A percentile compares a stretch with the other conserved stretches of the same genome.
Conservation (phyloP, 2,329 filamentous ascomycete species). For the Penicillium hordei region DNA sequence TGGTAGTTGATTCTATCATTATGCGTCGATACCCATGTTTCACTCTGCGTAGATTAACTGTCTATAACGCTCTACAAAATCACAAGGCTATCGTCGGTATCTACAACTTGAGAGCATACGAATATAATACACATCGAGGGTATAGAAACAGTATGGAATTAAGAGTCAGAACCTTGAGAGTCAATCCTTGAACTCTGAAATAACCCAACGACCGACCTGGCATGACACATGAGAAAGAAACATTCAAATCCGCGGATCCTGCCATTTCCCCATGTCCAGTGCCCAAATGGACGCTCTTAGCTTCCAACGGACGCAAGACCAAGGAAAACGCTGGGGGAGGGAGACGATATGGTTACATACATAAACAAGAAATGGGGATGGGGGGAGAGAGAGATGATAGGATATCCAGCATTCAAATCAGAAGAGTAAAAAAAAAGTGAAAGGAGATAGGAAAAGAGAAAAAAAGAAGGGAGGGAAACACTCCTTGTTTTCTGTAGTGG, state of each 20-base stretch:
- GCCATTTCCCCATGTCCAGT: slow-evolving; percentile 29
- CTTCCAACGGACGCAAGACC: slow-evolving; percentile 29
- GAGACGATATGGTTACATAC: slow-evolving; percentile 36
- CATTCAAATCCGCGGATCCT: slow-evolving; percentile 34
- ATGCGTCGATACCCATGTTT: slow-evolving; percentile 4
- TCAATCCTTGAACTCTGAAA: slow-evolving; percentile 31
- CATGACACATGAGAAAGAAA: slow-evolving; percentile 40
- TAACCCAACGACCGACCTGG: slow-evolving; percentile 36
- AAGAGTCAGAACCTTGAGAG: slow-evolving; percentile 26
- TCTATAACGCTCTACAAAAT: neutral
- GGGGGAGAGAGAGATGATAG: slow-evolving; percentile 34
- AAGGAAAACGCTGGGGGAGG: slow-evolving; percentile 29
- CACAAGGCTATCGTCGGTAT: neutral
- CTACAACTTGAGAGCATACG: neutral
- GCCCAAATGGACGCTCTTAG: slow-evolving; percentile 26
- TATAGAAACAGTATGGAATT: slow-evolving; percentile 4
- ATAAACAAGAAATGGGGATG: slow-evolving; percentile 26
- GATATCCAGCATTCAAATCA: slow-evolving; percentile 42
- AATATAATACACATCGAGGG: neutral
- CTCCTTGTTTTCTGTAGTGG: slow-evolving; percentile 25
- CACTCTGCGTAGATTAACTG: neutral
- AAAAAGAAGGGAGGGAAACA: slow-evolving; percentile 23
- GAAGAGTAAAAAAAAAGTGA: slow-evolving; percentile 25
- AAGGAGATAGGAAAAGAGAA: slow-evolving; percentile 31
- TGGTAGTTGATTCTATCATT: neutral